Evolutionary conservation across 164 flowering plant genomes (phyloP).

Genomic region (Liriodendron chinense): DNA sequence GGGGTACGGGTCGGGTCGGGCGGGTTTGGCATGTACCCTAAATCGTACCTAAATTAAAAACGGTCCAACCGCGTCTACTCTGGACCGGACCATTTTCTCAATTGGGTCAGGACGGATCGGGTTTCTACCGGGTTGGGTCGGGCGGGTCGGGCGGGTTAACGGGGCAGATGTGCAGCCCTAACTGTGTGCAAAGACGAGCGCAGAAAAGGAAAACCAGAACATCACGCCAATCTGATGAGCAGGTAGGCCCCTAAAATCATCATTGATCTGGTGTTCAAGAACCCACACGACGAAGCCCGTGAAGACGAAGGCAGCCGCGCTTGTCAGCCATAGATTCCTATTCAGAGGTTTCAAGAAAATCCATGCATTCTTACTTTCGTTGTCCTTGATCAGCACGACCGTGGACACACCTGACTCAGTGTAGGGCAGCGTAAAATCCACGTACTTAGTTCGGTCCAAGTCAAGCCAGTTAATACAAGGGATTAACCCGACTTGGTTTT

Average conservation of each 20-base stretch:
- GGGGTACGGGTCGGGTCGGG: too few relatives aligned
- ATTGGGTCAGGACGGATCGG: too few relatives aligned
- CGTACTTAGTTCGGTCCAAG: slow-evolving; percentile 32
- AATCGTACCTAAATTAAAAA: too few relatives aligned
- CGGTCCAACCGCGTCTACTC: too few relatives aligned
- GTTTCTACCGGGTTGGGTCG: too few relatives aligned
- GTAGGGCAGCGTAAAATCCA: slow-evolving; percentile 47
- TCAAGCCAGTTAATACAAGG: too few relatives aligned
- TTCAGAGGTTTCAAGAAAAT: slow-evolving; percentile 44
- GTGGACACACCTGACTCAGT: slow-evolving; percentile 41
- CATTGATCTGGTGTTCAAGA: slow-evolving; percentile 49
- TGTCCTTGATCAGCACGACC: slow-evolving; percentile 32
- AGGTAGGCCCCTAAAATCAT: slow-evolving; percentile 22
- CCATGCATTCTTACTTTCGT: slow-evolving; percentile 24
- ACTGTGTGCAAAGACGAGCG: slow-evolving; percentile 49
- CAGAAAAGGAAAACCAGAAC: slow-evolving; percentile 57
- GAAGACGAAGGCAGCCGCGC: slow-evolving; percentile 31
- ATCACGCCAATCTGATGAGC: slow-evolving; percentile 35
- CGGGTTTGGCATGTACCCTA: too few relatives aligned
- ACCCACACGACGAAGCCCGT: slow-evolving; percentile 49
- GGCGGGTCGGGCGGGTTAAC: too few relatives aligned
- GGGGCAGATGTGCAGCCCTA: too few relatives aligned
- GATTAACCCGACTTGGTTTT: too few relatives aligned
- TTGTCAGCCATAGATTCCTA: slow-evolving; percentile 39
- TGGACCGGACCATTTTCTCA: too few relatives aligned